A percentile compares a stretch with the other conserved stretches of the same genome.
These are phyloP conservation scores for Asterophora parasitica DNA, from an alignment of 768 basidiomycete genomes.

Conservation along the genomic window DNA sequence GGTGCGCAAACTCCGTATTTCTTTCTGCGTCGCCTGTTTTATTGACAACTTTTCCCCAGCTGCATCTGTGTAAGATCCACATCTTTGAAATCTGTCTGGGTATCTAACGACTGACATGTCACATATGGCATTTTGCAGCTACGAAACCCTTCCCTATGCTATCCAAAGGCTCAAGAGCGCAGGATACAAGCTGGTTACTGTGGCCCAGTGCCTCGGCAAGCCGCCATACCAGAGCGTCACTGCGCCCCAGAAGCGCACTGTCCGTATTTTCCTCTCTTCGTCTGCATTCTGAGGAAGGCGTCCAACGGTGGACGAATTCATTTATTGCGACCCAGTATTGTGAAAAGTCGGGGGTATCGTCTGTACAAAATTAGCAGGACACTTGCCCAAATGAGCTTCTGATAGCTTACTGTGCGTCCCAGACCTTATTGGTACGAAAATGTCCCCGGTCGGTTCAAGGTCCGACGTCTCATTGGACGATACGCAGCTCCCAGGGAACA, in stretches of 20 bases:
- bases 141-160: slow-evolving; percentile 33
- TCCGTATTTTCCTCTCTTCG: slow-evolving; percentile 17
- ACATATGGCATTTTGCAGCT: slow-evolving; percentile 15
- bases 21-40: slow-evolving; percentile 1
- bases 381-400: background rate
- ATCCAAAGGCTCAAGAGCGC: slow-evolving; percentile 32
- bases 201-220: slow-evolving; percentile 38
- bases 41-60: slow-evolving; percentile 10
- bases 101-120: too few relatives aligned
- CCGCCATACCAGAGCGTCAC: slow-evolving; percentile 32
- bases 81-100: background rate
- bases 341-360: background rate
- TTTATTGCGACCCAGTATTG: slow-evolving; percentile 1
- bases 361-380: background rate
- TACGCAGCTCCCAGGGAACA: background rate
- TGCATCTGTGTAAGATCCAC: slow-evolving; percentile 19
- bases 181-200: slow-evolving; percentile 38
- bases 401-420: slow-evolving; percentile 35
- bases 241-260: slow-evolving; percentile 25
- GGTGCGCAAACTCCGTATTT: slow-evolving; percentile 16
- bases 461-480: slow-evolving; percentile 13
- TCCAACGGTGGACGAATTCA: background rate
- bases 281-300: background rate
- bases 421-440: slow-evolving; percentile 31
- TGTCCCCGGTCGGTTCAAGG: slow-evolving; percentile 16